phyloP scores from a whole-genome alignment of 805 yeast genomes.

The Saccharomycopsis lassenensis region DNA sequence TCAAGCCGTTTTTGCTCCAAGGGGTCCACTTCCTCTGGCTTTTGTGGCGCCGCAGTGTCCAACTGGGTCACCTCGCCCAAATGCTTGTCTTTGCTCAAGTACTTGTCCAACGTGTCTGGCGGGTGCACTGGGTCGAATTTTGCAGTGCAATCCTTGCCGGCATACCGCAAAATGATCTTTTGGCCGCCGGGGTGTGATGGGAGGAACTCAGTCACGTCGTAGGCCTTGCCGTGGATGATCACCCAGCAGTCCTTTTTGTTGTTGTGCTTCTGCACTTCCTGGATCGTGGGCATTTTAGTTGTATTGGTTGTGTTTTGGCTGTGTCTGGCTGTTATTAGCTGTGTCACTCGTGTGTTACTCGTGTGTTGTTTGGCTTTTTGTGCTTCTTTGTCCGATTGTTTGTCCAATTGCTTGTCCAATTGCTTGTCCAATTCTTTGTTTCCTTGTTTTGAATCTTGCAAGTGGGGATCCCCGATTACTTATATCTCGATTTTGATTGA shows the following conservation, averaged over 20 bases:
- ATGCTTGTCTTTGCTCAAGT: slow-evolving; percentile 46
- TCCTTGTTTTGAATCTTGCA: too few species aligned
- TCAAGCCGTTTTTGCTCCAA: slow-evolving; percentile 33
- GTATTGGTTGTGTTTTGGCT: background rate
- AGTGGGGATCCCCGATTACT: too few species aligned
- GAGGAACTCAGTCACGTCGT: slow-evolving; percentile 60
- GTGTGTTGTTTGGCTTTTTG: background rate
- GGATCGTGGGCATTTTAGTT: slow-evolving; percentile 13
- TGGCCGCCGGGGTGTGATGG: slow-evolving; percentile 75
- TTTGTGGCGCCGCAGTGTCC: slow-evolving; percentile 22
- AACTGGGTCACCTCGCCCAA: slow-evolving; percentile 43
- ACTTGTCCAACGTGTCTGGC: slow-evolving; percentile 65
- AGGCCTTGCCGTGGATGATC: slow-evolving; percentile 70
- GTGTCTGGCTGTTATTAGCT: background rate
- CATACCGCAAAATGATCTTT: slow-evolving; percentile 67
- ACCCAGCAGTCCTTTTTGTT: slow-evolving; percentile 68
- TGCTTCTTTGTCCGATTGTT: background rate
- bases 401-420: too few species aligned
- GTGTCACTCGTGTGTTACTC: background rate
- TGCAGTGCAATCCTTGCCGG: slow-evolving; percentile 74
- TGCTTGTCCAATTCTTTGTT: too few species aligned
- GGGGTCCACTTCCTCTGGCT: slow-evolving; percentile 26
- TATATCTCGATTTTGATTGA: too few species aligned
- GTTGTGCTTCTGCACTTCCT: slow-evolving; percentile 60
- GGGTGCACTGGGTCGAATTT: slow-evolving; percentile 88